Evolutionary conservation across 192 early-diverging fungal species (phyloP), one percentile per base, ranked within the genome.

Genomic region (Coemansia sp.): DNA sequence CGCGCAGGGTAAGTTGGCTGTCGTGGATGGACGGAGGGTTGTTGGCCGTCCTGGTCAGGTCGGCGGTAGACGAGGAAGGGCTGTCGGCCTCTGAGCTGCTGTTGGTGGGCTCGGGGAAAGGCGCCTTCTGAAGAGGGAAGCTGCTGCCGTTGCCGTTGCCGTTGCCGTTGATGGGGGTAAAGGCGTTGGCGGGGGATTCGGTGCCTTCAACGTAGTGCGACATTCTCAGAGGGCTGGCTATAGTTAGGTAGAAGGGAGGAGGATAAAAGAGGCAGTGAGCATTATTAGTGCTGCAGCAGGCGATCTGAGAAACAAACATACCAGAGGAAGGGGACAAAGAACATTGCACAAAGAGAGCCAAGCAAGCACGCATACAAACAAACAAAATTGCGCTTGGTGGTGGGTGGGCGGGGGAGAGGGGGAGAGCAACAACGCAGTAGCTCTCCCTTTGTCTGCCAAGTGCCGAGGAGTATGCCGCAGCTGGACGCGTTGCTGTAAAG

Each of bases 1-100:
- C 92, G 65, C 95, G 90, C 76, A 98, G 86, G 28, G 91, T 89
- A 31, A 95, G 73, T 67, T 81, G 85, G 51, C 81, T 72, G 63
- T 88, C 87, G 63, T 77, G 71, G 53, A 74, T 58, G 16, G 71
- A 71, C n/a, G 78, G 78, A 2, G 59, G 65, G 53, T 66, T 68
- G 53, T 66, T 64, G 65, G 21, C 61, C 0, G 45, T 28, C 60
- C 60, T 70, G 64, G 65, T 39, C 71, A 68, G 58, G 49, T 74
- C 72, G 34, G 63, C 66, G 13, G 57, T 52, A 26, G 72, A 74
- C 39, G 75, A 64, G 53, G 37, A 60, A 62, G 62, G 39, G 66
- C 78, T 80, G 68, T 33, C 46, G 53, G 37, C 35, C 29, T 64
- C 65, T 13, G 72, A 68, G 55, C 62, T 28, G 72, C 67, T 75